Base-by-base conservation (phyloP, 1,284 basidiomycete genomes). In the Paramarasmius palmivorus region DNA sequence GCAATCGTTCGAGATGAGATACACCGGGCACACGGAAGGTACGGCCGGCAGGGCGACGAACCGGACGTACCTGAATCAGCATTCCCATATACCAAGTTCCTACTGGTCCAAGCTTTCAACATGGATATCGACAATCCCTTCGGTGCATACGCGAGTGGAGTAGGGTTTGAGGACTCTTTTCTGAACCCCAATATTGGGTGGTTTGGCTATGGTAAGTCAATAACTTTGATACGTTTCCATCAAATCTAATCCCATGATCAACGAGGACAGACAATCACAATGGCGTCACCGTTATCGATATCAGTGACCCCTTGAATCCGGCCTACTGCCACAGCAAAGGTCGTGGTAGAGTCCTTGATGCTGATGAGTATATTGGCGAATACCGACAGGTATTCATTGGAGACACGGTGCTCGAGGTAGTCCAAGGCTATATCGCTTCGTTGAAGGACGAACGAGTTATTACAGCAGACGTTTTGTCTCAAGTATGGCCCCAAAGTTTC, bases 281-380 rank as follows among this genome's bases (percentile, higher is more conserved):
- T 35, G 75, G 74, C 0, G 68, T 75, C 8, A 71, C 74, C 1
- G 58, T 77, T 34, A 61, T 77, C 38, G 76, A 77, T 54, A 60
- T 77, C 25, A 73, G 72, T 1, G 64, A 73, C 53, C 71, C 71
- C 1, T 44, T 57, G 9, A 57, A 65, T 37, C 70, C 71, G 2
- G 50, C 67, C 0, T 75, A 73, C 52, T 71, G 70, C 52, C 73
- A 73, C 57, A 32, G 29, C 12, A 12, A 55, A 65, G 17, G 56
- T 56, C 12, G 35, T 15, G 19, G 41, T 36, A 2, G 41, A 9
- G 15, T 46, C 39, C 37, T 23, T 49, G 29, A 52, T 65, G 15
- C 68, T 70, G 8, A 52, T 53, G 22, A 62, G 8, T 74, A 76
- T 58, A 46, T 65, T 3, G 48, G 47, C 6, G 52, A 47, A n/a